Conservation (phyloP, 2,329 filamentous ascomycete species). For the Fusarium sp. region DNA sequence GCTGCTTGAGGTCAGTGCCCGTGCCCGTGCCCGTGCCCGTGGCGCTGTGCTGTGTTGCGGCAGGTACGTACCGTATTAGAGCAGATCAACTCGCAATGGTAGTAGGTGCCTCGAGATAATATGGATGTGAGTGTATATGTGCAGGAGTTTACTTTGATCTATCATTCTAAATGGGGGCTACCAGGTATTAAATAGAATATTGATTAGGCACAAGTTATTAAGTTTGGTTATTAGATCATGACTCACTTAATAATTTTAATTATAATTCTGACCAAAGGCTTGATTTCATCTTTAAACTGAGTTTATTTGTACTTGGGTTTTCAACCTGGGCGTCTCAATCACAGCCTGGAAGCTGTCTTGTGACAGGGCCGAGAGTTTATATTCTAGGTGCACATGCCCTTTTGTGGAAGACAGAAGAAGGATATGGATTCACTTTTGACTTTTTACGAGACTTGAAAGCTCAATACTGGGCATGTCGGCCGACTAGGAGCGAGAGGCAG, state of each 20-base stretch:
- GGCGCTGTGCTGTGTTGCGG: slow-evolving; percentile 22
- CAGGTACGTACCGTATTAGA: not conserved
- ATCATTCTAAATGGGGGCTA: not conserved
- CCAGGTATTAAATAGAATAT: not conserved
- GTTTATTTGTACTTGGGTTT: not conserved
- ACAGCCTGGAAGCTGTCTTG: not conserved
- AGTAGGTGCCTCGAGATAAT: too few species aligned
- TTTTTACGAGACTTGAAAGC: not conserved
- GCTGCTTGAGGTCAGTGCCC: slow-evolving; percentile 4
- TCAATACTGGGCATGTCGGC: not conserved
- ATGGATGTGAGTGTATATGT: not conserved
- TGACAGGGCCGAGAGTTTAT: not conserved
- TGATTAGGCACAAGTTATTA: not conserved
- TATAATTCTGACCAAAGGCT: not conserved
- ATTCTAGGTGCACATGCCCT: not conserved
- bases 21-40: slow-evolving; percentile 2
- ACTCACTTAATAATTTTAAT: not conserved
- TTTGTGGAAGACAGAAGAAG: not conserved
- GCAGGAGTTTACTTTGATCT: not conserved
- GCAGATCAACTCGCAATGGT: not conserved
- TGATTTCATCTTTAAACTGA: not conserved
- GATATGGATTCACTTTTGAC: not conserved
- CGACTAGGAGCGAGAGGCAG: not conserved
- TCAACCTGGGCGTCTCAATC: not conserved
- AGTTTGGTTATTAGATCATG: not conserved